Percentiles rank a stretch among this genome's conserved stretches.
These are phyloP conservation scores for Haplographium delicatum DNA, from an alignment of 495 filamentous ascomycete species.

Conservation along the genomic window DNA sequence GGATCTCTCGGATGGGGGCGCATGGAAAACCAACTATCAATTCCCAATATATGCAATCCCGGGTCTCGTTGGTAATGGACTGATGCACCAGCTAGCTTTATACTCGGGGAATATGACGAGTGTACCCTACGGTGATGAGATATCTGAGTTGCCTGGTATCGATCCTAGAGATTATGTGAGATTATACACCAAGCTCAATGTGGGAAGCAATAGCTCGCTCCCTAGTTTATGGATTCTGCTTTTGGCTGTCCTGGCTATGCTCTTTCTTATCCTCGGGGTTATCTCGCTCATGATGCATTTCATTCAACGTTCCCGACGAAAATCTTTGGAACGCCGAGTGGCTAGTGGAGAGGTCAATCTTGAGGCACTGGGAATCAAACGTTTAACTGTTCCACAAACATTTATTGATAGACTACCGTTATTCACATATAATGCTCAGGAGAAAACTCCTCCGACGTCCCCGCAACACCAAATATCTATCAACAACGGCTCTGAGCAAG, in stretches of 20 bases:
- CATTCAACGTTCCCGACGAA: conserved; percentile 61
- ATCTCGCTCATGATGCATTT: conserved; percentile 70
- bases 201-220: conserved; percentile 36
- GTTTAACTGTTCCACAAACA: conserved; percentile 61
- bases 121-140: conserved; percentile 50
- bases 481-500: too few relatives aligned
- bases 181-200: conserved; percentile 42
- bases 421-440: conserved; percentile 55
- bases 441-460: conserved; percentile 18
- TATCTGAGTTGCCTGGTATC: conserved; percentile 55
- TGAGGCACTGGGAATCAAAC: conserved; percentile 72
- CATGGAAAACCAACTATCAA: conserved; percentile 57
- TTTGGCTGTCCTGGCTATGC: conserved; percentile 69
- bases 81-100: conserved; percentile 66
- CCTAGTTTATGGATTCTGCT: conserved; percentile 80
- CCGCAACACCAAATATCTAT: conserved; percentile 8
- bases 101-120: conserved; percentile 69
- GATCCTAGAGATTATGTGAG: conserved; percentile 50
- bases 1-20: conserved; percentile 56
- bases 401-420: conserved; percentile 67
- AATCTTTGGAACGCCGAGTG: conserved; percentile 60
- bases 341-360: conserved; percentile 71
- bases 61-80: conserved; percentile 51
- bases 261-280: conserved; percentile 57
- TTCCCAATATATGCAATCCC: conserved; percentile 86